Conservation (phyloP, 371 early-diverging fungal species). For the Rhizopus arrhizus region DNA sequence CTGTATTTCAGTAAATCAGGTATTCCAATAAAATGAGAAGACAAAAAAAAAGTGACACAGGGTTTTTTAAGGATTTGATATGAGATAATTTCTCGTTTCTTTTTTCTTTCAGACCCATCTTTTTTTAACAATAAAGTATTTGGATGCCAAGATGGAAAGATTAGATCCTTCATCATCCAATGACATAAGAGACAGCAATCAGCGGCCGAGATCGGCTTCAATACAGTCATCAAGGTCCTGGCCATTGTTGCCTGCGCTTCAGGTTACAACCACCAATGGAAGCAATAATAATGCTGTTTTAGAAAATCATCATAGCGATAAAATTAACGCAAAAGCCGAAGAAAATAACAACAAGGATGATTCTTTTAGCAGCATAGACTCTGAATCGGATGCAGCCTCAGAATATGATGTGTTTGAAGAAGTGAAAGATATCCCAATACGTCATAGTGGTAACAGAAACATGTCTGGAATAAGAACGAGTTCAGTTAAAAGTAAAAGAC, state of each 20-base stretch:
- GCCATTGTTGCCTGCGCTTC: constrained; percentile 15
- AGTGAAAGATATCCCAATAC: not conserved
- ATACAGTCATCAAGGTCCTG: constrained; percentile 20
- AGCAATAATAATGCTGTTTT: constrained; percentile 5
- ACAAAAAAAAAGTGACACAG: not conserved
- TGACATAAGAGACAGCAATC: not conserved
- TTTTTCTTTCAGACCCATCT: not conserved
- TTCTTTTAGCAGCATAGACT: not conserved
- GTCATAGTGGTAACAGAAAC: not conserved
- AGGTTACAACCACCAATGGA: constrained; percentile 7
- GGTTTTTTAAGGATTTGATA: too few species aligned
- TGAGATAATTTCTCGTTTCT: not conserved
- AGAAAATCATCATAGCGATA: not conserved
- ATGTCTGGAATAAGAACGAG: not conserved
- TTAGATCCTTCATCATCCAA: constrained; percentile 4
- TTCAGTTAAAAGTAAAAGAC: not conserved
- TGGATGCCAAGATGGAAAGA: not conserved
- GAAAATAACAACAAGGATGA: too few species aligned
- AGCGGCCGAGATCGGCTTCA: constrained; percentile 11
- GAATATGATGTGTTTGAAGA: not conserved
- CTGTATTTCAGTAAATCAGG: too few species aligned
- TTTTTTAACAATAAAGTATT: too few species aligned
- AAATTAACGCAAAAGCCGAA: not conserved
- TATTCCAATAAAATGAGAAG: too few species aligned
- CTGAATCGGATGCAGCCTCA: constrained; percentile 1